Evolutionary conservation across 75 land plant genomes (phyloP).

Genomic region (Cryptomeria japonica): DNA sequence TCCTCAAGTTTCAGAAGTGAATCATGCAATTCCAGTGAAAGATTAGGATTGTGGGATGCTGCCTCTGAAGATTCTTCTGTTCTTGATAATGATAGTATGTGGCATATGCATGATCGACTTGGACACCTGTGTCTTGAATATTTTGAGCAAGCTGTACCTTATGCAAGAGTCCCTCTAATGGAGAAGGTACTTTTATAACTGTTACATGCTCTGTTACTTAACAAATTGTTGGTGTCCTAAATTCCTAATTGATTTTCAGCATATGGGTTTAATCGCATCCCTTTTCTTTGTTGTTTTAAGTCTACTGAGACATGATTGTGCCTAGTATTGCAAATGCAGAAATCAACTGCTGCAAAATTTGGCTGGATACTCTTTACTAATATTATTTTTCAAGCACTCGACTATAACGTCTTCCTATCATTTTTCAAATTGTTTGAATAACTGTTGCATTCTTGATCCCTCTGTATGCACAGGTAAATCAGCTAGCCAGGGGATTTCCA

Average conservation of each 20-base stretch:
- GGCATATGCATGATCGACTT: constrained; percentile 31
- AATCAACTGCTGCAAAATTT: too few species aligned
- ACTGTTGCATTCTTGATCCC: background rate
- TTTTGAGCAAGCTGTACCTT: constrained; percentile 25
- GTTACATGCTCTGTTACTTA: background rate
- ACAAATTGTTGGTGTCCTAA: too few species aligned
- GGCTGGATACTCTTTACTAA: background rate
- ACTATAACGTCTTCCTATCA: background rate
- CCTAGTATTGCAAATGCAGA: too few species aligned
- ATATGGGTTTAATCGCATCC: too few species aligned
- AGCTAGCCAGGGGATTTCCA: constrained; percentile 18
- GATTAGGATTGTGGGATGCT: constrained; percentile 36
- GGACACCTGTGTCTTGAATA: constrained; percentile 18
- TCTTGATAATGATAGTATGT: constrained; percentile 24
- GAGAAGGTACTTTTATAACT: constrained; percentile 16
- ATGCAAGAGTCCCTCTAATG: constrained; percentile 24
- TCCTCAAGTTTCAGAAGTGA: constrained; percentile 11
- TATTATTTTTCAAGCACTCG: background rate
- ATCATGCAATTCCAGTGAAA: constrained; percentile 8
- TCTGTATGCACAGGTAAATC: constrained; percentile 14
- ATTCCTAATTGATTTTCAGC: background rate
- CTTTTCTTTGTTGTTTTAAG: background rate
- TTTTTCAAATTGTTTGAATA: background rate
- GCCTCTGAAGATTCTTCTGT: constrained; percentile 18
- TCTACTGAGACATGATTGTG: background rate